These are phyloP conservation scores for Capsella bursapastoris DNA, from an alignment of 345 rosid genomes.

Conservation along the genomic window DNA sequence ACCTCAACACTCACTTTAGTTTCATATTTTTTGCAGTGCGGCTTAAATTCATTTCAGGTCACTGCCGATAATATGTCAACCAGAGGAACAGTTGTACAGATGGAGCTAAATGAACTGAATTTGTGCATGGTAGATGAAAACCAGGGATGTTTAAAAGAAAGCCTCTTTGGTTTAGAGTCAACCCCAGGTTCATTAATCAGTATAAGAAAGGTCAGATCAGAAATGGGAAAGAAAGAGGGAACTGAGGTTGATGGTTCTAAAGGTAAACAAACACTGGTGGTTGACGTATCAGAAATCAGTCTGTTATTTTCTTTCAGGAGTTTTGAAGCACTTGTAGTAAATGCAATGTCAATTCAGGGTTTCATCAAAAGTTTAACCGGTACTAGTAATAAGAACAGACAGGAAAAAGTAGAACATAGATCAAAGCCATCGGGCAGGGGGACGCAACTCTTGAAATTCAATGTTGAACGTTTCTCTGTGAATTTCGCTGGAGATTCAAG, in stretches of 20 bases:
- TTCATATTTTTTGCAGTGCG: conserved; percentile 52
- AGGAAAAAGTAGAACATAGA: conserved; percentile 49
- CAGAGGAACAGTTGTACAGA: conserved; percentile 68
- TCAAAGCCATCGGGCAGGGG: conserved; percentile 77
- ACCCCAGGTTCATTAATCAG: conserved; percentile 73
- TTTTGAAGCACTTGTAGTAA: conserved; percentile 64
- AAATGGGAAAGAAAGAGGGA: conserved; percentile 73
- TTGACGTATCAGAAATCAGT: conserved; percentile 80
- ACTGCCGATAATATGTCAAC: conserved; percentile 81
- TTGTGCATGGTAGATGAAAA: conserved; percentile 85
- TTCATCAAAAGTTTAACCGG: conserved; percentile 62
- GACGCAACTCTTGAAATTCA: conserved; percentile 69
- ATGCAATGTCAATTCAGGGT: conserved; percentile 70
- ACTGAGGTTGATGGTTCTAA: conserved; percentile 56
- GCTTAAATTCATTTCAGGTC: conserved; percentile 81
- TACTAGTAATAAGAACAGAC: conserved; percentile 54
- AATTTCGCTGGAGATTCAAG: conserved; percentile 68
- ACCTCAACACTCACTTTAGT: neutral
- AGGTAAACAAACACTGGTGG: conserved; percentile 65
- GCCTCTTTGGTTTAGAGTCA: conserved; percentile 77
- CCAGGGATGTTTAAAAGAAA: conserved; percentile 74
- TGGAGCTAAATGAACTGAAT: conserved; percentile 88
- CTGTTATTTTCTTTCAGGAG: conserved; percentile 68
- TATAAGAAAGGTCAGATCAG: conserved; percentile 73
- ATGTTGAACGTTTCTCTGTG: conserved; percentile 77